A percentile compares a stretch with the other conserved stretches of the same genome.
Conservation (phyloP, 208 protist species). For the Leishmania gerbilli region DNA sequence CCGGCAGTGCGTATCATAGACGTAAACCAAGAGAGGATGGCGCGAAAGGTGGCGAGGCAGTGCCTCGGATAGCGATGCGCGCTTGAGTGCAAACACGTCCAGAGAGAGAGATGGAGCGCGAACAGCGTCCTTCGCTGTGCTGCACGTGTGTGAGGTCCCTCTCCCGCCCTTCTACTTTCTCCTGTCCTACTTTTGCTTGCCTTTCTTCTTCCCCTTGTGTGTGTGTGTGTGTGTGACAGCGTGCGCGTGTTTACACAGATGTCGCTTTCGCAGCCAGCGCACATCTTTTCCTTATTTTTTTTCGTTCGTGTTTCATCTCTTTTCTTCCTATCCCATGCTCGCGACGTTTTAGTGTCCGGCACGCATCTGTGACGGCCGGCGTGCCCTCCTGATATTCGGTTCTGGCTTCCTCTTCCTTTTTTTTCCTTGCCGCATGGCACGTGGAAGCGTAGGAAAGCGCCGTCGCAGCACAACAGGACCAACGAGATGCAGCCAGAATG, state of each 20-base stretch:
- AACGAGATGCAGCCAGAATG: background rate
- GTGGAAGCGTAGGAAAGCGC: background rate
- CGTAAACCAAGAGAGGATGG: background rate
- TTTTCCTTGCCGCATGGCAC: background rate
- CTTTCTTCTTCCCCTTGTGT: background rate
- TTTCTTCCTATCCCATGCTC: background rate
- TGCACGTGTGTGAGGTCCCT: background rate
- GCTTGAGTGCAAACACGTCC: background rate
- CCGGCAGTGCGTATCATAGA: background rate
- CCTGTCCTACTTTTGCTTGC: background rate
- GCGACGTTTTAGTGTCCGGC: background rate
- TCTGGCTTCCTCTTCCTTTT: background rate
- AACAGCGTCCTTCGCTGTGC: background rate
- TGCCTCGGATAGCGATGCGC: background rate
- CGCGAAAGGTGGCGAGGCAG: background rate
- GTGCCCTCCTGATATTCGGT: background rate
- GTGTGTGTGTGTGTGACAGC: background rate
- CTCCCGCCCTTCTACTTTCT: background rate
- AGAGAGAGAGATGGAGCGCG: background rate
- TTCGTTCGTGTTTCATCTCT: background rate
- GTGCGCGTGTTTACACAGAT: background rate
- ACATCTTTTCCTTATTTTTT: background rate
- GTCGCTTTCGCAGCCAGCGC: background rate
- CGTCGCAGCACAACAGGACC: background rate
- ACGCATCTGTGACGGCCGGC: background rate